Evolutionary conservation across 495 filamentous ascomycete genomes (phyloP).

Genomic region (Lepidopterella palustris): DNA sequence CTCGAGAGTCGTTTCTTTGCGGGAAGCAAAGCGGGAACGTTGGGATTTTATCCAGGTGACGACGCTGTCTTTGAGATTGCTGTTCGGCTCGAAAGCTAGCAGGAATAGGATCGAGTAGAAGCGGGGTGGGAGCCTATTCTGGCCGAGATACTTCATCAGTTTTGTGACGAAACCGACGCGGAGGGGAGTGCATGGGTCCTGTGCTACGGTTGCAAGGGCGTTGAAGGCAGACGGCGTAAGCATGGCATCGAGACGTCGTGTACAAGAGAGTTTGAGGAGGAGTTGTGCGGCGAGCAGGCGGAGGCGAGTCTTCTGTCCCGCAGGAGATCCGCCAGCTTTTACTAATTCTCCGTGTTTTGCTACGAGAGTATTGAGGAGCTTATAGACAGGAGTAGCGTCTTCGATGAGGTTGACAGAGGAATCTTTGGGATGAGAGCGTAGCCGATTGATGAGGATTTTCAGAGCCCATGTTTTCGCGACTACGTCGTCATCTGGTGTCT

Average conservation of each 20-base stretch:
- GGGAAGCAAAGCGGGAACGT: slow-evolving; percentile 43
- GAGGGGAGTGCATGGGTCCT: slow-evolving; percentile 68
- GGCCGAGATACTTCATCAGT: slow-evolving; percentile 77
- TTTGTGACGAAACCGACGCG: slow-evolving; percentile 71
- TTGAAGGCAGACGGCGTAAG: slow-evolving; percentile 71
- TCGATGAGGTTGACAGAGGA: slow-evolving; percentile 56
- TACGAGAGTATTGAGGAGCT: slow-evolving; percentile 69
- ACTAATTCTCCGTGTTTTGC: slow-evolving; percentile 69
- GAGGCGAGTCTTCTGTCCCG: slow-evolving; percentile 63
- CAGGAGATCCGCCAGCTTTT: slow-evolving; percentile 66
- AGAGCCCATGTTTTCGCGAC: slow-evolving; percentile 84
- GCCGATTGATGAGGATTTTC: slow-evolving; percentile 77
- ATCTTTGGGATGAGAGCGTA: slow-evolving; percentile 58
- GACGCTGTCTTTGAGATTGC: slow-evolving; percentile 59
- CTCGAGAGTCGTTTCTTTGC: slow-evolving; percentile 64
- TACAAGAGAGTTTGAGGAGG: slow-evolving; percentile 74
- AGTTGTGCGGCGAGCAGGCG: slow-evolving; percentile 76
- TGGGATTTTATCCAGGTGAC: slow-evolving; percentile 87
- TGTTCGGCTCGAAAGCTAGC: slow-evolving; percentile 78
- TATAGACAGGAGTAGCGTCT: slow-evolving; percentile 62
- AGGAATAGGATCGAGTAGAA: slow-evolving; percentile 88
- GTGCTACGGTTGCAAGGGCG: slow-evolving; percentile 65
- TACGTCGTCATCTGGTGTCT: slow-evolving; percentile 68
- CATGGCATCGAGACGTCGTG: slow-evolving; percentile 66
- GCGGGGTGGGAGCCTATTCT: slow-evolving; percentile 58